These are phyloP conservation scores for Fraxinus nigra DNA, from an alignment of 305 asterid species.

Conservation along the genomic window DNA sequence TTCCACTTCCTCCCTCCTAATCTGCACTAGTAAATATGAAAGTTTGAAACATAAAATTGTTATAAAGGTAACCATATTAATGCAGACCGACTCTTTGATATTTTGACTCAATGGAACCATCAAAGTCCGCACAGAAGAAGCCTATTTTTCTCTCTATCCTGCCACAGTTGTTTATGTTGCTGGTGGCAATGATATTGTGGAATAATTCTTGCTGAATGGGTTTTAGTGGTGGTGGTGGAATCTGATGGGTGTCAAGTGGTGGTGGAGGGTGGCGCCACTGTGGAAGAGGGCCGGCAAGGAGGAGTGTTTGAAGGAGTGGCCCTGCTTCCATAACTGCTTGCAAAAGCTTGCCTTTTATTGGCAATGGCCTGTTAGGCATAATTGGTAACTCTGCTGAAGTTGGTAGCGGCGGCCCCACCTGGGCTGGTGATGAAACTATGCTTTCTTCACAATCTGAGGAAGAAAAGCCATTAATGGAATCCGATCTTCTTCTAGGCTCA, in stretches of 20 bases:
- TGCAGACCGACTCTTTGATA: constrained; percentile 55
- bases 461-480: constrained; percentile 34
- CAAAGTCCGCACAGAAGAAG: constrained; percentile 27
- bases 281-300: constrained; percentile 83
- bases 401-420: background rate
- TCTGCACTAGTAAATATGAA: background rate
- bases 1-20: background rate
- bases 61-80: constrained; percentile 22
- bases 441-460: constrained; percentile 84
- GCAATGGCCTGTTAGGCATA: constrained; percentile 43
- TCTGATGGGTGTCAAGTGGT: constrained; percentile 49
- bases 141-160: constrained; percentile 56
- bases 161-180: constrained; percentile 36
- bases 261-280: constrained; percentile 98
- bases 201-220: constrained; percentile 32
- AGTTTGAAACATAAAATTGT: background rate
- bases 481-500: constrained; percentile 46
- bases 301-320: constrained; percentile 71
- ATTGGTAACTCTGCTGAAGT: constrained; percentile 29
- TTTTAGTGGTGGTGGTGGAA: constrained; percentile 55
- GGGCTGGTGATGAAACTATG: constrained; percentile 67
- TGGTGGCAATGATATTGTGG: constrained; percentile 6
- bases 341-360: constrained; percentile 67
- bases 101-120: constrained; percentile 45
- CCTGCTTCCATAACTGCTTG: constrained; percentile 85